Conservation (phyloP, 2,329 filamentous ascomycete species). For the Pseudovirgaria hyperparasitica region DNA sequence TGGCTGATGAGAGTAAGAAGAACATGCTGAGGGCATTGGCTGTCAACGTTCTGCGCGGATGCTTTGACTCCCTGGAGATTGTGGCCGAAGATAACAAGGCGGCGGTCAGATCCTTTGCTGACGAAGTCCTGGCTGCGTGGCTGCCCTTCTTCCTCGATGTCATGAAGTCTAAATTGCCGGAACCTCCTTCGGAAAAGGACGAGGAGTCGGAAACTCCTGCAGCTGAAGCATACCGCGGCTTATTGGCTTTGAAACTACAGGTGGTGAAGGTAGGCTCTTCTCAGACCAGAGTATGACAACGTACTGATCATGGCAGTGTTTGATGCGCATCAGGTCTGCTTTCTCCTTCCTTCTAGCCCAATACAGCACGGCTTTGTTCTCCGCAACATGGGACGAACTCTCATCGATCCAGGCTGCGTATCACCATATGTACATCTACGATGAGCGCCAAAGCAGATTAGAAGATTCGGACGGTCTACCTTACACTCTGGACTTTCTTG, state of each 20-base stretch:
- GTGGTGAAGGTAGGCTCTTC: slow-evolving; percentile 55
- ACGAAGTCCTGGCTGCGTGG: slow-evolving; percentile 74
- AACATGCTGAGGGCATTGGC: slow-evolving; percentile 69
- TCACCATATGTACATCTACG: slow-evolving; percentile 71
- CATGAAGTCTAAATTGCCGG: slow-evolving; percentile 61
- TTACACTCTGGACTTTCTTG: slow-evolving; percentile 85
- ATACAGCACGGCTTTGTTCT: slow-evolving; percentile 73
- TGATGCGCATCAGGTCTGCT: slow-evolving; percentile 76
- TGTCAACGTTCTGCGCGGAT: slow-evolving; percentile 78
- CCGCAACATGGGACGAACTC: slow-evolving; percentile 80
- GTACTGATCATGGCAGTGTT: slow-evolving; percentile 11
- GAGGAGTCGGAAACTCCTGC: slow-evolving; percentile 40
- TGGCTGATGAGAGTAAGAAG: slow-evolving; percentile 61
- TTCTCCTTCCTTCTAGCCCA: slow-evolving; percentile 73
- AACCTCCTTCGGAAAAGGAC: slow-evolving; percentile 43
- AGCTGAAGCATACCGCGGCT: slow-evolving; percentile 62
- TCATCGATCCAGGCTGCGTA: slow-evolving; percentile 60
- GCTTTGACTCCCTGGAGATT: slow-evolving; percentile 93
- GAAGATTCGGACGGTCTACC: slow-evolving; percentile 87
- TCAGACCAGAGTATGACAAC: neutral
- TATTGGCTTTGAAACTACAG: slow-evolving; percentile 81
- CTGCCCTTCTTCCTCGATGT: slow-evolving; percentile 76
- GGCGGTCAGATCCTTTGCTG: slow-evolving; percentile 78
- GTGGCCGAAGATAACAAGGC: slow-evolving; percentile 84
- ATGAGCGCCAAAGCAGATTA: slow-evolving; percentile 73